phyloP scores from a whole-genome alignment of 2,329 filamentous ascomycete species.

The Fusarium sp. region DNA sequence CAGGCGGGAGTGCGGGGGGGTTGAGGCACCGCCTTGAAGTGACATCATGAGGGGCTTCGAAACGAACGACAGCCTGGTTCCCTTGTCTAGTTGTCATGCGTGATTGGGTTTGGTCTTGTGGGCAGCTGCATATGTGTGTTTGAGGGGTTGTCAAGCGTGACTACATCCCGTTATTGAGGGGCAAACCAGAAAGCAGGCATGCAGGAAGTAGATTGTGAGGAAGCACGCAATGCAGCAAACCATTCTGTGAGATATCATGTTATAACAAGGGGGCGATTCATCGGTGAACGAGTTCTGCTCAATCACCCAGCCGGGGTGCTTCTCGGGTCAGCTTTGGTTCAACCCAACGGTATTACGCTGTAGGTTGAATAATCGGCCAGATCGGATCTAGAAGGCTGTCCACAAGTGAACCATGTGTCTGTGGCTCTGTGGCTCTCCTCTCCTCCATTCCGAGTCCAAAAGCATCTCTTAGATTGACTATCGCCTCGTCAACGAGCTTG shows the following conservation, averaged over 20 bases:
- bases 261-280: background rate
- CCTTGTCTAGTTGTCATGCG: background rate
- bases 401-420: background rate
- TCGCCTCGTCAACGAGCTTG: background rate
- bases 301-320: background rate
- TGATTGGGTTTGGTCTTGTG: background rate
- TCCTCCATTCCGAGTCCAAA: background rate
- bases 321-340: background rate
- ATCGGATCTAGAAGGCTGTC: background rate
- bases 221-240: background rate
- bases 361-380: background rate
- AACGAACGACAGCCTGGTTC: background rate
- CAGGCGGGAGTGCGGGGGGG: background rate
- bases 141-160: background rate
- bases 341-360: background rate
- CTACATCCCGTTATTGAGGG: background rate
- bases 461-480: background rate
- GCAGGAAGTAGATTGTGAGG: background rate
- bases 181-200: background rate
- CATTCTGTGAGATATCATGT: no score
- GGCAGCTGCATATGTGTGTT: background rate
- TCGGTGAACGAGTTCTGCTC: background rate
- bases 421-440: background rate
- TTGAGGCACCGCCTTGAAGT: background rate
- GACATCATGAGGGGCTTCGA: background rate